Base-by-base conservation (phyloP, 202 grass and related monocot species). In the Schoenoplectus tabernaemontani region DNA sequence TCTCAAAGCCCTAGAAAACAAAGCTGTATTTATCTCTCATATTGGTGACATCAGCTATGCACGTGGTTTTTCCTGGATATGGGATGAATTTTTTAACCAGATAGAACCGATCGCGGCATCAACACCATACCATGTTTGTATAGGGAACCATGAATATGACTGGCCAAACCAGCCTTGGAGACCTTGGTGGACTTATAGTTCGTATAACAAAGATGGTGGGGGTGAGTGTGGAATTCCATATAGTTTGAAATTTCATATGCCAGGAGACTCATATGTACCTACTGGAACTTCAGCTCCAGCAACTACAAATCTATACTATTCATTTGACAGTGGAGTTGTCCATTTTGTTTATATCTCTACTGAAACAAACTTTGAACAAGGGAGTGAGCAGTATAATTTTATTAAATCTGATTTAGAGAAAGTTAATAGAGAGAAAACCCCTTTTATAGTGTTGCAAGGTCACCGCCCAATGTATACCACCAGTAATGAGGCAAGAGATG, bases 1-100 rank as follows among this genome's bases (percentile, higher is more conserved):
- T 65, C 85, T 98, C 78, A 56, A 95, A 89, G 83, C 91, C 82
- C 81, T 95, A 77, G 88, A 90, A 73, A 88, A 98, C 73, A 92
- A 92, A 66, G 72, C 91, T 38, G 88, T 77, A 51, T 80, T 98
- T 50, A 87, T 98, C 84, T 98, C 96, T 34, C 91, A 95, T 78
- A 92, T 98, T 64, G 96, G 91, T 15, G 96, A 98, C 68, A 98
- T 98, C 78, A 98, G 95, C 76, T 98, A 98, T 11, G 95, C 95
- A 41, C 89, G 88, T 78, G 91, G 96, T 68, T 98, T 83, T 83
- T 51, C 95, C 76, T 98, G 95, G 95, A 81, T 95, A 70, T 98
- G 95, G 95, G 95, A 95, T 76, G 91, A 95, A 86, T 98, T 98
- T 74, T 95, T 98, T 86, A 92, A 82, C 66, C 96, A 95, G 79